Evolutionary conservation across 2,329 filamentous ascomycete genomes (phyloP), one percentile per base, ranked within the genome.

Genomic region (Hypomyces perniciosus): DNA sequence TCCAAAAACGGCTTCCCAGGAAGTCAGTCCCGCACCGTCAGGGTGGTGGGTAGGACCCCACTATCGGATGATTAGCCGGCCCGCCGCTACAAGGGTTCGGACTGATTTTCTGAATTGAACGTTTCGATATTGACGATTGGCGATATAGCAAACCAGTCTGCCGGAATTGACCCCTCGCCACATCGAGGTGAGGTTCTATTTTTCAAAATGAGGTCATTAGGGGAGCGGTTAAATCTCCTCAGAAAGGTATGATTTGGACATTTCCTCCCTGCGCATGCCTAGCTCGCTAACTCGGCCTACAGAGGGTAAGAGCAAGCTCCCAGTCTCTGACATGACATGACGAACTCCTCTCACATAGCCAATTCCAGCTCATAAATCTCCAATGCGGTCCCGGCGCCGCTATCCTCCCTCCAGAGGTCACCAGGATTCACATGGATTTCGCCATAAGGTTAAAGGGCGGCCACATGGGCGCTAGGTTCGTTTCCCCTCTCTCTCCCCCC

Each of bases 331-430:
- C 58, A 54, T 20, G 44, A 42, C 44, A 43, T 45, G 44, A 20
- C 42, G 42, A 55, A 50, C 50, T 54, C 49, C 51, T 53, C 61
- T 62, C 47, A 65, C 57, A 53, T 53, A 52, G 62, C 56, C 60
- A 51, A 62, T 51, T 38, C 37, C 66, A 93, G 86, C 74, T 95
- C 46, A 77, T 93, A 57, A 74, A 77, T 63, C 76, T 97, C 69
- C 83, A 86, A 65, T 77, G 86, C 66, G 93, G 92, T 53, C 85
- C 88, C 30, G 93, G 92, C 51, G 90, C 93, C 40, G 85, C 88
- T 20, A 74, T 89, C 58, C 77, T 99, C 27, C 90, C 92, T 0
- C 76, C 83, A 30, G 81, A 89, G 63, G 81, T 95, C 48, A 83
- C 84, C 42, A 78, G 81, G 65, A 84, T 93, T 73, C 83, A 88